Base-by-base conservation (phyloP, 306 rosid species). In the Coriaria nepalensis region DNA sequence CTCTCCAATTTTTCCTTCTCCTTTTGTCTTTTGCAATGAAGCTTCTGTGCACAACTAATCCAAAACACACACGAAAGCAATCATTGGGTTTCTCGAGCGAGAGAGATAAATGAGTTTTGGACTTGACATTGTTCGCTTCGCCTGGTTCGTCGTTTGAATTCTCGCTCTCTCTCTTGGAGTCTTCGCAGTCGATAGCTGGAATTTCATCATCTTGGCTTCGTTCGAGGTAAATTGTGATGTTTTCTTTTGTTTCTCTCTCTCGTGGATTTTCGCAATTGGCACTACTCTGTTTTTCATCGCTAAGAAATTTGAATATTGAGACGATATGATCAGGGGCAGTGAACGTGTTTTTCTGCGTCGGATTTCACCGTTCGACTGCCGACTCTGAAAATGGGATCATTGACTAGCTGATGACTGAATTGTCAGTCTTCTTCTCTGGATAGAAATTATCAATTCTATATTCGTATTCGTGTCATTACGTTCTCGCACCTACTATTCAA, bases 31-130 rank as follows among this genome's bases (percentile, higher is more conserved):
- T 76, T 80, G 80, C 83, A 87, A 66, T 83, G 68, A 72, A 80
- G 94, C 68, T 87, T 87, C 57, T 48, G 56, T 4, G 83, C 73
- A 59, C 97, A 84, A 53, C 97, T 84, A 65, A 49, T 63, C n/a
- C 60, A 53, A 70, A 45, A 43, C 13, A 9, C 39, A 38, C 54
- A 47, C 8, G n/a, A 38, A 0, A 2, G 10, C 5, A n/a, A 7
- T 12, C n/a, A n/a, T n/a, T n/a, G n/a, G n/a, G n/a, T n/a, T n/a
- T n/a, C n/a, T n/a, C n/a, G n/a, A n/a, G n/a, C n/a, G n/a, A n/a
- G n/a, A n/a, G n/a, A 20, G 29, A 20, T 20, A 20, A 20, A 20
- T 20, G 29, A 20, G 29, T 20, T 20, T 20, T 20, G 29, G 29
- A 20, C 29, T 20, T 20, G 29, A 20, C 29, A 20, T 20, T 20